Evolutionary conservation across 2,329 filamentous ascomycete genomes (phyloP).

Genomic region (Nakataea oryzae): DNA sequence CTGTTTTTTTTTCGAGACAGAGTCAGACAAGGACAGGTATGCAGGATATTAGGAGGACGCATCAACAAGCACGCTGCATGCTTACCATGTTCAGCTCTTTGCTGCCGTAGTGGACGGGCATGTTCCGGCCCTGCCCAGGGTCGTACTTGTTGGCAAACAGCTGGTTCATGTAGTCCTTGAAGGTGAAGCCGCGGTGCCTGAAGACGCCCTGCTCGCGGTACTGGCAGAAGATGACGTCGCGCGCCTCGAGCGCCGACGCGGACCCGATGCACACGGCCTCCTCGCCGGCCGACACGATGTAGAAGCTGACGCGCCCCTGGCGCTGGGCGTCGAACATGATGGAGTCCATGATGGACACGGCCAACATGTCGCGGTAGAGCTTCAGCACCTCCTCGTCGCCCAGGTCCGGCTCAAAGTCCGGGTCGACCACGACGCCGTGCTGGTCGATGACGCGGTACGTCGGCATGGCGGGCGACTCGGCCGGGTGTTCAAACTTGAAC

Average conservation of each 20-base stretch:
- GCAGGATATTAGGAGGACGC: slow-evolving; percentile 11
- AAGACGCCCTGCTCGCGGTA: slow-evolving; percentile 93
- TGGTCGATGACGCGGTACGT: slow-evolving; percentile 91
- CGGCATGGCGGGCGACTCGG: slow-evolving; percentile 64
- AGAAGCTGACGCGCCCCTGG: slow-evolving; percentile 89
- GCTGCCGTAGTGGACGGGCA: slow-evolving; percentile 95
- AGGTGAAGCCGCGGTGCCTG: slow-evolving; percentile 74
- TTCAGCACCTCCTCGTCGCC: slow-evolving; percentile 50
- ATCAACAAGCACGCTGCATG: too few relatives aligned
- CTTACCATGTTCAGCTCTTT: slow-evolving; percentile 71
- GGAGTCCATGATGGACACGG: slow-evolving; percentile 77
- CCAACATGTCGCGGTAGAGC: slow-evolving; percentile 56
- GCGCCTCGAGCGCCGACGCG: slow-evolving; percentile 69
- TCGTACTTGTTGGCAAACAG: slow-evolving; percentile 83
- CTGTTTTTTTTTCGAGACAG: slow-evolving; percentile 19
- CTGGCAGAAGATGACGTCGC: slow-evolving; percentile 87
- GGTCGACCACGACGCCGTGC: slow-evolving; percentile 73
- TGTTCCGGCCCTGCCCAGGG: slow-evolving; percentile 73
- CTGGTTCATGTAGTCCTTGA: slow-evolving; percentile 90
- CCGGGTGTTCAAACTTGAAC: slow-evolving; percentile 68
- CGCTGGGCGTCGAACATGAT: slow-evolving; percentile 98
- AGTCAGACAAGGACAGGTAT: background rate
- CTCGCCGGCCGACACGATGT: slow-evolving; percentile 93
- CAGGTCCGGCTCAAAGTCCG: slow-evolving; percentile 57
- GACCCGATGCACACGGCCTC: slow-evolving; percentile 90